Evolutionary conservation across 2,329 filamentous ascomycete species (phyloP), one percentile per base, ranked within the genome.

Genomic region (Diaporthe sp.): DNA sequence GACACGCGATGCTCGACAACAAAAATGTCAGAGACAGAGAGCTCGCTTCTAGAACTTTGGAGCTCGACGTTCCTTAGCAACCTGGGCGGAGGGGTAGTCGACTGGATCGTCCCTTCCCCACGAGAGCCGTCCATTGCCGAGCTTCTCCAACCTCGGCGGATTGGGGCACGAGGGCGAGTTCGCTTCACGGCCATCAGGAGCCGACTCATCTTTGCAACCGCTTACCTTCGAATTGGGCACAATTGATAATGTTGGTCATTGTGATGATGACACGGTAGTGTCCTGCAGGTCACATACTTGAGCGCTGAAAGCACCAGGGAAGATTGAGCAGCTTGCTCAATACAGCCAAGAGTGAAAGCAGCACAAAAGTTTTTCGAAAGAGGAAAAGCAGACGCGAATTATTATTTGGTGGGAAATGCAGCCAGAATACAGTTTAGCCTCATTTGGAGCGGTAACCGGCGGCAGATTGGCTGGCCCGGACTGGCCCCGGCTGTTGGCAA

Each of bases 81-180:
- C n/a, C 33, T 45, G 64, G 64, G 64, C 64, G 35, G 75, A 71
- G 69, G 69, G 71, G 74, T 76, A 71, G 33, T 40, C 66, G 50
- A 42, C 60, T 45, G 61, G 72, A 73, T 70, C 25, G 33, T 71
- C 58, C 55, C 54, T 28, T 76, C 78, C 73, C 78, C 28, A 78
- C 5, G 77, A 77, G 78, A 82, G 82, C 82, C 82, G 82, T 77
- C 78, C 82, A 83, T 83, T 83, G 82, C 82, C 82, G 81, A 75
- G 72, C 73, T 73, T 78, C 78, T 76, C 79, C 77, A 80, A 73
- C 47, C 69, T 72, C 70, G 70, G 70, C 71, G 66, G 61, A 40
- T 61, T 71, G 42, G 58, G 47, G 57, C 52, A 45, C 67, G 67
- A 73, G 42, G 45, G 58, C 12, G n/a, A 22, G 30, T 28, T 54